phyloP scores from a whole-genome alignment of 2,329 filamentous ascomycete genomes.

The Colletotrichum ledebouriae region DNA sequence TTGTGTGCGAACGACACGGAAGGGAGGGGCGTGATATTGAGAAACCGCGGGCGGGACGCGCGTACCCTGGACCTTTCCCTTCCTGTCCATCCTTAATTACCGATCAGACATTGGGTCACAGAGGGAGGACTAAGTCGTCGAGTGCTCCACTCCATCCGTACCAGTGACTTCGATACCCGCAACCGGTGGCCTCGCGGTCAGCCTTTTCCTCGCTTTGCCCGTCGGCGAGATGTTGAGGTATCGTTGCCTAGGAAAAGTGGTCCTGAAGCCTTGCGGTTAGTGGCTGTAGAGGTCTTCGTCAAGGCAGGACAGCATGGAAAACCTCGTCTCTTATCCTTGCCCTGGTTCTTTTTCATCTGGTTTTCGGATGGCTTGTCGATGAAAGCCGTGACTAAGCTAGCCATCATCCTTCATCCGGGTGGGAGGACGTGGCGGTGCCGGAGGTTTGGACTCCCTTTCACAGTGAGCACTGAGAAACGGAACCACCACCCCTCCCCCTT shows the following conservation, averaged over 20 bases:
- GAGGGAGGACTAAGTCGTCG: not conserved
- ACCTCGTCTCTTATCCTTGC: not conserved
- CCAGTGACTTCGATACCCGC: slow-evolving; percentile 14
- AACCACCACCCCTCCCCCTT: not conserved
- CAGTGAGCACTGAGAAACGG: not conserved
- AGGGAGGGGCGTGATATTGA: slow-evolving; percentile 17
- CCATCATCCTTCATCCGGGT: slow-evolving; percentile 6
- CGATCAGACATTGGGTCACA: slow-evolving; percentile 41
- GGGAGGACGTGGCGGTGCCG: slow-evolving; percentile 22
- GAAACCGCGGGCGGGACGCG: slow-evolving; percentile 36
- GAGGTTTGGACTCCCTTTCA: slow-evolving; percentile 7
- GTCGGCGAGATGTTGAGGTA: slow-evolving; percentile 21
- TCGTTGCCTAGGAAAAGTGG: slow-evolving; percentile 7
- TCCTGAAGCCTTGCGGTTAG: not conserved
- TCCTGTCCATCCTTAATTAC: slow-evolving; percentile 30
- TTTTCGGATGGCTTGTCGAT: slow-evolving; percentile 5
- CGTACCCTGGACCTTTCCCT: slow-evolving; percentile 36
- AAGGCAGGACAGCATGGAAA: slow-evolving; percentile 1
- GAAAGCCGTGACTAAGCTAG: slow-evolving; percentile 14
- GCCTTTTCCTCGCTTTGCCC: slow-evolving; percentile 18
- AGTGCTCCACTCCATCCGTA: not conserved
- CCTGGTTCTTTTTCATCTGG: slow-evolving; percentile 10
- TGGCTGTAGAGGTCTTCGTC: not conserved
- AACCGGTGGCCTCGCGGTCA: slow-evolving; percentile 8
- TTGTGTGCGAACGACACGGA: slow-evolving; percentile 13